These are phyloP conservation scores for Mycena capillaripes DNA, from an alignment of 768 basidiomycete genomes.

Conservation along the genomic window DNA sequence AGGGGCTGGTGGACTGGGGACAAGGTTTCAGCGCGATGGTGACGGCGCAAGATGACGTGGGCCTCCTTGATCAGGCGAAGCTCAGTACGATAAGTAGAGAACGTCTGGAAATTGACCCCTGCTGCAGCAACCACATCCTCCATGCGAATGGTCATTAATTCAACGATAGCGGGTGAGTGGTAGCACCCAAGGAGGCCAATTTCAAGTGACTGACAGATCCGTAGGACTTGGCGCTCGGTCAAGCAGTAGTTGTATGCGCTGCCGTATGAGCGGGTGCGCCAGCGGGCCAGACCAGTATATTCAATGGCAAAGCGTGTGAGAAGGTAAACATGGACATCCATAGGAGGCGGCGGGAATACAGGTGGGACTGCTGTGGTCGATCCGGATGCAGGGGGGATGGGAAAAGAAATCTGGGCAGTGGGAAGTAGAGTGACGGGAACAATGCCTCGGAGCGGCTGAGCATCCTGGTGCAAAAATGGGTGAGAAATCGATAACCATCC, in stretches of 20 bases:
- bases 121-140: slow-evolving; percentile 6
- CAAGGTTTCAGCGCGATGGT: not conserved
- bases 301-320: not conserved
- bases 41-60: slow-evolving; percentile 1
- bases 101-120: slow-evolving; percentile 9
- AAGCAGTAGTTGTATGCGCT: slow-evolving; percentile 2
- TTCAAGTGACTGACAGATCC: slow-evolving; percentile 1
- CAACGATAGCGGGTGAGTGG: not conserved
- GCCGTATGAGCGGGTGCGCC: slow-evolving; percentile 2
- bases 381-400: no score
- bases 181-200: not conserved
- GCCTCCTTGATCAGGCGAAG: not conserved
- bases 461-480: not conserved
- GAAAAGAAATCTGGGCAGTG: no score
- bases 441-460: not conserved
- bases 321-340: not conserved
- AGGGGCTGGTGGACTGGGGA: not conserved
- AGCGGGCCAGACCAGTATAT: not conserved
- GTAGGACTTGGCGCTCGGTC: slow-evolving; percentile 1
- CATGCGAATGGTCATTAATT: not conserved
- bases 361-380: no score
- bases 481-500: no score
- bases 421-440: no score
- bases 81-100: slow-evolving; percentile 7
- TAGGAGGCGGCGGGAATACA: no score